These are phyloP conservation scores for Macrophomina pseudophaseolina DNA, from an alignment of 2,329 filamentous ascomycete genomes.

Conservation along the genomic window DNA sequence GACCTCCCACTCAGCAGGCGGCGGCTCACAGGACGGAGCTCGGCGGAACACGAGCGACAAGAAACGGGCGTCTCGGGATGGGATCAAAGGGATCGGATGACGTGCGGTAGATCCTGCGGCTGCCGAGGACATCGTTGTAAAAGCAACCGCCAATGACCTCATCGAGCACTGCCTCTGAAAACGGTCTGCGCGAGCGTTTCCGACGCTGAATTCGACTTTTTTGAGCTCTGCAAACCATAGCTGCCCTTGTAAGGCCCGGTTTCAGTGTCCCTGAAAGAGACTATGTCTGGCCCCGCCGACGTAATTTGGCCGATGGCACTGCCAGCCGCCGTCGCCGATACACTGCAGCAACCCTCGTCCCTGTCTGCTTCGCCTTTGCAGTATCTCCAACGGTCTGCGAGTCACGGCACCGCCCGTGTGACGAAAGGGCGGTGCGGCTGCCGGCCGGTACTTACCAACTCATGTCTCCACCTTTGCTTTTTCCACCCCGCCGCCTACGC, in stretches of 20 bases:
- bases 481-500: background rate
- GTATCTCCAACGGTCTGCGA: slow-evolving; percentile 11
- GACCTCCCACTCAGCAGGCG: background rate
- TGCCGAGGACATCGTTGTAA: slow-evolving; percentile 10
- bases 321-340: slow-evolving; percentile 7
- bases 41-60: slow-evolving; percentile 18
- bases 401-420: slow-evolving; percentile 14
- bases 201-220: background rate
- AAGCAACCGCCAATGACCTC: slow-evolving; percentile 2
- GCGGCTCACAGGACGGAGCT: slow-evolving; percentile 8
- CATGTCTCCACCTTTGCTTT: slow-evolving; percentile 2
- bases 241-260: slow-evolving; percentile 19
- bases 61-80: slow-evolving; percentile 20
- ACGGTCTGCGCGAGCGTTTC: slow-evolving; percentile 3
- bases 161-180: slow-evolving; percentile 9
- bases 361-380: background rate
- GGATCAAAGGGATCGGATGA: slow-evolving; percentile 12
- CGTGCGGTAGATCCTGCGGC: slow-evolving; percentile 20
- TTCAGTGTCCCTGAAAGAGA: slow-evolving; percentile 14
- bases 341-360: slow-evolving; percentile 20
- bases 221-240: background rate
- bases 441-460: background rate
- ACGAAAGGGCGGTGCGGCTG: slow-evolving; percentile 6
- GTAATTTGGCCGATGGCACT: slow-evolving; percentile 17
- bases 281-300: slow-evolving; percentile 8